Conservation (phyloP, 2,329 filamentous ascomycete species). For the Aspergillus latus region DNA sequence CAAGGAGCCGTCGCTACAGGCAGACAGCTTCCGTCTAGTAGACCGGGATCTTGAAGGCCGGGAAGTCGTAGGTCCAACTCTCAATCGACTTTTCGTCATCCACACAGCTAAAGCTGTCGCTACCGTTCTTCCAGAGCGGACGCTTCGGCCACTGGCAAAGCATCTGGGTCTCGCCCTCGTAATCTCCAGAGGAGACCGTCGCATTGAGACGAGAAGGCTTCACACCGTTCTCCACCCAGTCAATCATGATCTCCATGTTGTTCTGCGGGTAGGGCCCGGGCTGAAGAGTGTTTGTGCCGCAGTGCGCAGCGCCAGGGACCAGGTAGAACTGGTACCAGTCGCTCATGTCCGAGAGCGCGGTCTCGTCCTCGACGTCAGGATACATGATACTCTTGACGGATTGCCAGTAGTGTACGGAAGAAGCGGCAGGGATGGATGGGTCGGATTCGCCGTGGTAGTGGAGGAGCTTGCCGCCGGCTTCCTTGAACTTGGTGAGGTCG, state of each 20-base stretch:
- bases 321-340: slow-evolving; percentile 59
- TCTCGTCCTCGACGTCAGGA: slow-evolving; percentile 39
- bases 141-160: slow-evolving; percentile 38
- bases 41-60: slow-evolving; percentile 20
- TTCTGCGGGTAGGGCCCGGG: slow-evolving; percentile 48
- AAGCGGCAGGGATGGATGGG: slow-evolving; percentile 52
- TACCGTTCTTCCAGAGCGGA: slow-evolving; percentile 29
- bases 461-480: slow-evolving; percentile 55
- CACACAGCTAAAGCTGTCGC: slow-evolving; percentile 15
- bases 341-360: slow-evolving; percentile 44
- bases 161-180: slow-evolving; percentile 34
- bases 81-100: slow-evolving; percentile 18
- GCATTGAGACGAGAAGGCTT: slow-evolving; percentile 48
- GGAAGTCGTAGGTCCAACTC: slow-evolving; percentile 19
- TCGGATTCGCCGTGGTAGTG: slow-evolving; percentile 62
- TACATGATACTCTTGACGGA: slow-evolving; percentile 55
- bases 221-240: slow-evolving; percentile 54
- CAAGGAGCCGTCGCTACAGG: no score
- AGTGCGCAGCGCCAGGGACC: slow-evolving; percentile 56
- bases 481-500: slow-evolving; percentile 53
- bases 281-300: slow-evolving; percentile 47
- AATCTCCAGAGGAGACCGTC: slow-evolving; percentile 34
- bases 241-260: slow-evolving; percentile 50
- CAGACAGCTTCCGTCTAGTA: slow-evolving; percentile 8
- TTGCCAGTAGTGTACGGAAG: slow-evolving; percentile 57